Evolutionary conservation across 495 filamentous ascomycete genomes (phyloP).

Genomic region (Penicillium dipodomyicola): DNA sequence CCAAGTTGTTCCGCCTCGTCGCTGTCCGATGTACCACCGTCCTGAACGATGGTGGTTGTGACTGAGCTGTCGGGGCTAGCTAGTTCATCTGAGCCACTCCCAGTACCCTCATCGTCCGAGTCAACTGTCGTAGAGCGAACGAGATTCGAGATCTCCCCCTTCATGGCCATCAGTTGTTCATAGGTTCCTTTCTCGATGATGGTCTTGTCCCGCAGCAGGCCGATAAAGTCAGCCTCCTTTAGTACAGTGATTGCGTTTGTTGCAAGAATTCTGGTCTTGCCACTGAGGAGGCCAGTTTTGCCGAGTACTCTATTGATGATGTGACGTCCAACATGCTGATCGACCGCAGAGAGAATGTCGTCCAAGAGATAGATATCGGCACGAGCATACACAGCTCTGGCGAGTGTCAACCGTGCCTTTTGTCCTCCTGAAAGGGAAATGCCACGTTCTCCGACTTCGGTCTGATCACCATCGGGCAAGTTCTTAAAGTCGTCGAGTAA

Average conservation of each 20-base stretch:
- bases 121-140: conserved; percentile 73
- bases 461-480: conserved; percentile 94
- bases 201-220: conserved; percentile 74
- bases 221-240: conserved; percentile 82
- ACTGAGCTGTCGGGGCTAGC: conserved; percentile 53
- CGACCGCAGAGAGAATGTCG: conserved; percentile 91
- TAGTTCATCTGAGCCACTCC: conserved; percentile 52
- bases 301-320: conserved; percentile 93
- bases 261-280: conserved; percentile 90
- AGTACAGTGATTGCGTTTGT: conserved; percentile 96
- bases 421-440: conserved; percentile 97
- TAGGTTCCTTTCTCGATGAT: conserved; percentile 88
- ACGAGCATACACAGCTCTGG: conserved; percentile 92
- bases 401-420: conserved; percentile 92
- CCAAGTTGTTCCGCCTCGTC: conserved; percentile 73
- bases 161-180: conserved; percentile 87
- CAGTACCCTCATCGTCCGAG: conserved; percentile 57
- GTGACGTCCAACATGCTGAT: conserved; percentile 95
- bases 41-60: conserved; percentile 51
- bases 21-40: conserved; percentile 54
- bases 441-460: conserved; percentile 93
- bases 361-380: conserved; percentile 97
- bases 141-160: conserved; percentile 81
- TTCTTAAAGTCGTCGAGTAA: conserved; percentile 86
- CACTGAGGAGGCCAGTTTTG: conserved; percentile 71